Base-by-base conservation (phyloP, 805 yeast genomes). In the Ogataea nitratoaversa region DNA sequence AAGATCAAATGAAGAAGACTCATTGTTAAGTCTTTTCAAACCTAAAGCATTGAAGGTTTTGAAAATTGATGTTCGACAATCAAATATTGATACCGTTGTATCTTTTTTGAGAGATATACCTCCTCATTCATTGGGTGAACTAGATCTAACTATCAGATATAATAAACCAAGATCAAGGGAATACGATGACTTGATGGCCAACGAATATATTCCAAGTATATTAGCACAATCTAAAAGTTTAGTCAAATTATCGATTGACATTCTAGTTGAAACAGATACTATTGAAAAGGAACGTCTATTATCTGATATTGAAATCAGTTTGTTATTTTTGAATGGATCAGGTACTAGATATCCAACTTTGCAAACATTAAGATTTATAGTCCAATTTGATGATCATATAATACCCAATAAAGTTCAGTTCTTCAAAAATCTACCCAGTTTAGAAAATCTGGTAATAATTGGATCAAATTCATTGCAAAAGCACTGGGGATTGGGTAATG, bases 401-500 rank as follows among this genome's bases (percentile, higher is more conserved):
- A 31, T 61, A 16, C 52, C 57, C 11, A 56, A 59, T 3, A 57
- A 49, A 33, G 52, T 53, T 19, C 50, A 46, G 16, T 27, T 53
- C n/a, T 55, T 74, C 37, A 17, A 38, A 2, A 40, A 44, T 8
- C 45, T 70, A 34, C 51, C 51, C 0, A 39, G 48, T 0, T 50
- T 78, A 25, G 47, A 48, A 14, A 61, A 54, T 24, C 50, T 78
- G 8, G 74, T 74, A 53, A 54, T 77, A 2, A 66, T 70, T 37
- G 82, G 81, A 0, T 52, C 69, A 16, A 66, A 69, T 19, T 71
- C 81, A 0, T 75, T 78, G 1, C 78, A 77, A 2, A 63, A 71
- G 2, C 82, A 79, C 17, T 72, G 74, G 64, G 82, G 81, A 0
- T 56, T 74, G 18, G 79, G 76, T 12, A 73, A 70, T 57, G 61